Evolutionary conservation across 257 asterid species (phyloP).

Genomic region (Rehmannia glutinosa): DNA sequence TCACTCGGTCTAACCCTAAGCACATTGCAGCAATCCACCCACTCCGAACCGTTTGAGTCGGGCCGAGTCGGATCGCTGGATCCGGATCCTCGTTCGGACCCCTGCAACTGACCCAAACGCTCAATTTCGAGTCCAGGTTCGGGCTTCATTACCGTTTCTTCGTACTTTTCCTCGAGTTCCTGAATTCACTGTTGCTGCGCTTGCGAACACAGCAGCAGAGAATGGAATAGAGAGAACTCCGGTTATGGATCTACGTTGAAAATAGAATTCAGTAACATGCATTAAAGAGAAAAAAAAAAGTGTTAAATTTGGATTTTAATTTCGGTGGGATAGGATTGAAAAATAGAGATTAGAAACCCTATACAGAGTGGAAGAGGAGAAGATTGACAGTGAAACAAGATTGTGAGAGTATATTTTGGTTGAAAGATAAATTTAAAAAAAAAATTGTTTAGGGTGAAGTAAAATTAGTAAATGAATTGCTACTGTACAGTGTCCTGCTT

Average conservation of each 20-base stretch:
- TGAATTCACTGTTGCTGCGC: conserved; percentile 28
- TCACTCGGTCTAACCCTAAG: conserved; percentile 43
- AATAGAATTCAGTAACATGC: conserved; percentile 23
- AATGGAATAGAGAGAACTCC: conserved; percentile 12
- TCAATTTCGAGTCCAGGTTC: conserved; percentile 39
- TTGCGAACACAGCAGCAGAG: conserved; percentile 26
- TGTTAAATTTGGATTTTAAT: conserved; percentile 8
- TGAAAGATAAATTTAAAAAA: background rate
- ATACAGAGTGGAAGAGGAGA: conserved; percentile 10
- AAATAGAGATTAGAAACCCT: conserved; percentile 20
- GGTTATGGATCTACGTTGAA: conserved; percentile 27
- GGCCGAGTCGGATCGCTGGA: conserved; percentile 16
- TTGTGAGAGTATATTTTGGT: conserved; percentile 21
- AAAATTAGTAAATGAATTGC: conserved; percentile 2
- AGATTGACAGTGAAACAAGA: conserved; percentile 23
- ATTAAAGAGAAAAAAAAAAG: conserved; percentile 9
- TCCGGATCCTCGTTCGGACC: conserved; percentile 21
- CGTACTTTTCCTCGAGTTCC: conserved; percentile 20
- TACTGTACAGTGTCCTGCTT: conserved; percentile 9
- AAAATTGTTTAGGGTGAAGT: background rate
- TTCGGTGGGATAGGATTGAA: background rate
- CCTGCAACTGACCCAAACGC: conserved; percentile 13
- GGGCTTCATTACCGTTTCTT: conserved; percentile 35
- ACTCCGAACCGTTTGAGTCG: conserved; percentile 32
- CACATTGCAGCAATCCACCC: conserved; percentile 33